A percentile compares a stretch with the other conserved stretches of the same genome.
These are phyloP conservation scores for Blepharisma stoltei DNA, from an alignment of 73 alveolate species.

Conservation along the genomic window DNA sequence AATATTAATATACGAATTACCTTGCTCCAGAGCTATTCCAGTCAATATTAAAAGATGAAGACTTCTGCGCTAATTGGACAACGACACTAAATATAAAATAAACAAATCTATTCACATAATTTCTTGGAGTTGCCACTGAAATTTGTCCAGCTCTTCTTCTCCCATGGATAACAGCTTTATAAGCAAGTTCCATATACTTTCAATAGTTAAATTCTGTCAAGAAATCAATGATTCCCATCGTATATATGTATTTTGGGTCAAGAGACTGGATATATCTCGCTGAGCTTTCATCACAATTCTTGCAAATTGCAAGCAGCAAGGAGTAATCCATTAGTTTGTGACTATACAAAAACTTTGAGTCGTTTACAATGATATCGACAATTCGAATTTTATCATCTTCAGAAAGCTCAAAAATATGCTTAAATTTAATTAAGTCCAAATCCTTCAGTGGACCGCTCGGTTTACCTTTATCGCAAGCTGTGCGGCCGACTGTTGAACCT, in stretches of 20 bases:
- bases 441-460: not conserved
- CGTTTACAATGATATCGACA: not conserved
- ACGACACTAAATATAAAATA: not conserved
- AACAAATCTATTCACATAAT: not conserved
- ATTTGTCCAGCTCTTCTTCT: not conserved
- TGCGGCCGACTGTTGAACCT: slow-evolving; percentile 26
- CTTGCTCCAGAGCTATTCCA: too few species aligned
- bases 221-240: not conserved
- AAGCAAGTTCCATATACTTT: not conserved
- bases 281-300: not conserved
- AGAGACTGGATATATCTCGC: not conserved
- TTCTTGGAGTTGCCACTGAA: slow-evolving; percentile 7
- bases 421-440: not conserved
- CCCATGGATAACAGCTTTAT: not conserved
- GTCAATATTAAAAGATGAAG: not conserved
- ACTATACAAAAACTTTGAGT: not conserved
- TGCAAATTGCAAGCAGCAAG: not conserved
- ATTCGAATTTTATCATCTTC: too few species aligned
- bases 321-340: slow-evolving; percentile 19
- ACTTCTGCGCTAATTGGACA: not conserved
- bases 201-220: not conserved
- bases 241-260: not conserved
- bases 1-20: too few species aligned
- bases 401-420: not conserved
- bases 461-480: not conserved